Percentiles rank a stretch among this genome's conserved stretches.
These are phyloP conservation scores for Bryum argenteum DNA, from an alignment of 225 moss, liverwort and hornwort species.

Conservation along the genomic window DNA sequence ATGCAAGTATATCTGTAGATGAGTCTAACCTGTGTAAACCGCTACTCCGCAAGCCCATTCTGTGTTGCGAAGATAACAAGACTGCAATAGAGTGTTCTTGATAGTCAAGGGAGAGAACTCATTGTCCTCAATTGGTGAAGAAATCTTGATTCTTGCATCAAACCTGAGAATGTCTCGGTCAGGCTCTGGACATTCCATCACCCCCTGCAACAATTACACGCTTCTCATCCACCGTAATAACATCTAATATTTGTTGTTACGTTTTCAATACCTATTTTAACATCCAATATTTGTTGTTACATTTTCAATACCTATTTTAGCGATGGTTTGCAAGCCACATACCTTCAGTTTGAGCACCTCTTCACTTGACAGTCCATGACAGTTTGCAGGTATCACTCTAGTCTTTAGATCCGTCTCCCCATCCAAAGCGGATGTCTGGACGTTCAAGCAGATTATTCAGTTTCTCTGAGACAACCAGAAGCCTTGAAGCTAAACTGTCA, in stretches of 20 bases:
- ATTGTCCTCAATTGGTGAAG: conserved; percentile 72
- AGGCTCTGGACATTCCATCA: conserved; percentile 88
- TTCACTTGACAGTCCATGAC: conserved; percentile 66
- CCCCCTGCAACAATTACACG: conserved; percentile 62
- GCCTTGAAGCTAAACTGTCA: neutral
- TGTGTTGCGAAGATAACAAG: conserved; percentile 91
- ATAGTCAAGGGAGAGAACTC: conserved; percentile 81
- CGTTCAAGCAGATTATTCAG: conserved; percentile 21
- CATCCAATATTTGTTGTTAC: too few species aligned
- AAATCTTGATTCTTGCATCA: conserved; percentile 83
- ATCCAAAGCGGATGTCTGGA: conserved; percentile 92
- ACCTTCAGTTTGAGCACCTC: conserved; percentile 76
- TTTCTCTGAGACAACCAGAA: conserved; percentile 6
- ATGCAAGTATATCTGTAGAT: conserved; percentile 13
- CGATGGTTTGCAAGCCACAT: neutral
- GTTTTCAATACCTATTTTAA: too few species aligned
- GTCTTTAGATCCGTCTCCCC: conserved; percentile 97
- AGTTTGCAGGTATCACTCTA: conserved; percentile 66
- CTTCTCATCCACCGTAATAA: neutral
- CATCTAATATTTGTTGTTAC: neutral
- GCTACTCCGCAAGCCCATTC: conserved; percentile 98
- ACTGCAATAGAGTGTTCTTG: conserved; percentile 88
- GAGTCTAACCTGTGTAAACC: conserved; percentile 79
- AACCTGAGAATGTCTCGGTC: conserved; percentile 91
- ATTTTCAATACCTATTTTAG: neutral